Evolutionary conservation across 768 basidiomycete genomes (phyloP).

Genomic region (Pleurotus pulmonarius): DNA sequence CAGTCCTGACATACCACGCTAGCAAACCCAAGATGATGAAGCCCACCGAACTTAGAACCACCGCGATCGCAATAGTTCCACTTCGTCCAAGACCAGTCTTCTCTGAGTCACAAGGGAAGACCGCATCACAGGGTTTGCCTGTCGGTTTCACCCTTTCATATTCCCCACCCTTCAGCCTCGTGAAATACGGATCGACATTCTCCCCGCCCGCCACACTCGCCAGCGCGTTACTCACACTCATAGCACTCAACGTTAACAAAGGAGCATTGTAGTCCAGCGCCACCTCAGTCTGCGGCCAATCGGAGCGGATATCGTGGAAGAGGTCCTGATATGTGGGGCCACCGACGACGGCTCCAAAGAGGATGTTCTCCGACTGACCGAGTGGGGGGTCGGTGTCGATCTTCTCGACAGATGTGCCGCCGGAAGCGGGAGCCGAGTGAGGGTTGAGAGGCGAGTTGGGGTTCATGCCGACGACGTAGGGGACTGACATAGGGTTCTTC

Average conservation of each 20-base stretch:
- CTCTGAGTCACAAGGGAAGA: conserved; percentile 49
- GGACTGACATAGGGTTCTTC: conserved; percentile 85
- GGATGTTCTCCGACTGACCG: conserved; percentile 60
- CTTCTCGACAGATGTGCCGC: conserved; percentile 63
- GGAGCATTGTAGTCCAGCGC: conserved; percentile 92
- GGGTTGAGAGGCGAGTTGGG: conserved; percentile 91
- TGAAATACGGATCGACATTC: conserved; percentile 73
- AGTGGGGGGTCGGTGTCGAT: conserved; percentile 67
- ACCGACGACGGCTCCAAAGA: conserved; percentile 88
- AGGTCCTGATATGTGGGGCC: conserved; percentile 76
- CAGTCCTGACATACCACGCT: conserved; percentile 31
- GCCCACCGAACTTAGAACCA: conserved; percentile 61
- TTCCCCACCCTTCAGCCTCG: conserved; percentile 61
- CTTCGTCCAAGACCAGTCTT: conserved; percentile 51
- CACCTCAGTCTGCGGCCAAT: conserved; percentile 89
- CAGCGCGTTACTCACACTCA: conserved; percentile 56
- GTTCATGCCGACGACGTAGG: conserved; percentile 86
- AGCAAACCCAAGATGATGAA: conserved; percentile 47
- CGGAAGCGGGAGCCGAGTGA: conserved; percentile 86
- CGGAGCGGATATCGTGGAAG: conserved; percentile 82
- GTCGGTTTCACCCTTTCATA: conserved; percentile 58
- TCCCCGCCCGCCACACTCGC: conserved; percentile 21
- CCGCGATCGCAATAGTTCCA: conserved; percentile 68
- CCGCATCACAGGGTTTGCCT: conserved; percentile 78
- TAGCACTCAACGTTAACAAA: conserved; percentile 80